phyloP scores from a whole-genome alignment of 2,329 filamentous ascomycete genomes.

The Pseudogymnoascus sp. region DNA sequence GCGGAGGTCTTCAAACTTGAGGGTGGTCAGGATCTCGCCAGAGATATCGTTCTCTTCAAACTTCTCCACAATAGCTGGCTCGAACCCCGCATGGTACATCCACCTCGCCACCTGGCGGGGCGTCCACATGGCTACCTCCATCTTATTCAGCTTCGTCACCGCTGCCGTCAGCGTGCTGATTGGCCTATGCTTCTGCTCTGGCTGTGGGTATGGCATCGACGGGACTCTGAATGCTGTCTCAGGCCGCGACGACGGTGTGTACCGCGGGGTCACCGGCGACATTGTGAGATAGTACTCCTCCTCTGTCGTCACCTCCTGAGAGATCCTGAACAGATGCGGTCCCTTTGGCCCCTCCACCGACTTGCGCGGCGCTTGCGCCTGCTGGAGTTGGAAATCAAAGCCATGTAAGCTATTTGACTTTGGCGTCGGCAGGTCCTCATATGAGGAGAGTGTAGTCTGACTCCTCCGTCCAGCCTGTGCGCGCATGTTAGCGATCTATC shows the following conservation, averaged over 20 bases:
- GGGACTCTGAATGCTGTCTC: constrained; percentile 15
- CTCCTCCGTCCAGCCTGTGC: constrained; percentile 61
- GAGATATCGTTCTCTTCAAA: constrained; percentile 92
- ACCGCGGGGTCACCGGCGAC: constrained; percentile 65
- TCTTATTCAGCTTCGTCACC: constrained; percentile 48
- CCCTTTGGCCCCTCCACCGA: constrained; percentile 73
- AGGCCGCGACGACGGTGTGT: constrained; percentile 32
- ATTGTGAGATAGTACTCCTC: constrained; percentile 52
- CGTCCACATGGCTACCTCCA: constrained; percentile 57
- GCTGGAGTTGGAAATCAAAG: constrained; percentile 53
- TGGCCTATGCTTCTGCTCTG: constrained; percentile 30
- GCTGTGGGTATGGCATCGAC: constrained; percentile 17
- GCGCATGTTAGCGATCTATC: constrained; percentile 15
- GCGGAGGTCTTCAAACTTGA: constrained; percentile 82
- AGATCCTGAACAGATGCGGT: constrained; percentile 77
- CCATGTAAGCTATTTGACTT: constrained; percentile 46
- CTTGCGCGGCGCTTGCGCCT: constrained; percentile 37
- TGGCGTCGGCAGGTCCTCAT: constrained; percentile 71
- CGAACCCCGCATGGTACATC: constrained; percentile 79
- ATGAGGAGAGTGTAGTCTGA: constrained; percentile 79
- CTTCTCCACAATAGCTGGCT: constrained; percentile 66
- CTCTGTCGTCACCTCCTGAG: constrained; percentile 37
- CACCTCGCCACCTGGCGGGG: constrained; percentile 73
- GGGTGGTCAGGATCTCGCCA: constrained; percentile 75
- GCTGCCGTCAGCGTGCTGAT: constrained; percentile 50